Conservation (phyloP, 2,329 filamentous ascomycete genomes). For the Phyllosticta citrichinensis region DNA sequence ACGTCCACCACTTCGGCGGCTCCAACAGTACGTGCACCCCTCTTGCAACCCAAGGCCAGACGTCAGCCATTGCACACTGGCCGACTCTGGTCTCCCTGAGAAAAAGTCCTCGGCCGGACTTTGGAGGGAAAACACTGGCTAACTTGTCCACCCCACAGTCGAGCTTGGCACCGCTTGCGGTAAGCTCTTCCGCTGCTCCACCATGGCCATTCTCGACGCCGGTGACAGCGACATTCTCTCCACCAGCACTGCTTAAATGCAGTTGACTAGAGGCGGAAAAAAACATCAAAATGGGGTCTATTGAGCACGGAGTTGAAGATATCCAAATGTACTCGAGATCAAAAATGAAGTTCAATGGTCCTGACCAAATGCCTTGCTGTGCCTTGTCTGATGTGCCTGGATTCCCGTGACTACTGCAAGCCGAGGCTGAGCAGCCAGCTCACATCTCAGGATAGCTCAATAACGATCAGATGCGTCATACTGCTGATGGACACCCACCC, state of each 20-base stretch:
- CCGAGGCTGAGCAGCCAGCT: not conserved
- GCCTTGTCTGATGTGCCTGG: not conserved
- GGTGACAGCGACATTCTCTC: constrained; percentile 94
- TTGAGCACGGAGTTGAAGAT: not conserved
- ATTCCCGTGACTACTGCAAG: not conserved
- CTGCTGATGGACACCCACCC: not conserved
- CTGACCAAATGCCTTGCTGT: not conserved
- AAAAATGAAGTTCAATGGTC: constrained; percentile 9
- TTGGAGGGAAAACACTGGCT: constrained; percentile 73
- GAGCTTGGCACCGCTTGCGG: constrained; percentile 97
- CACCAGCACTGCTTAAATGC: constrained; percentile 47
- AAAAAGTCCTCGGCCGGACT: constrained; percentile 74
- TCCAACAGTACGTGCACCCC: constrained; percentile 80
- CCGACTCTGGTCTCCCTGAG: constrained; percentile 55
- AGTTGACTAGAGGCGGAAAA: not conserved
- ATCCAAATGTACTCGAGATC: constrained; percentile 6
- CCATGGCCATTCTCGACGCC: constrained; percentile 93
- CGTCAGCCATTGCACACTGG: constrained; percentile 12
- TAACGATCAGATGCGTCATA: not conserved
- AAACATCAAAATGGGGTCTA: not conserved
- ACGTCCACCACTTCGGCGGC: constrained; percentile 94
- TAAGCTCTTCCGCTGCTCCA: constrained; percentile 97
- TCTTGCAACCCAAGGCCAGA: not conserved
- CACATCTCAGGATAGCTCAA: not conserved
- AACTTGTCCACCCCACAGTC: constrained; percentile 53